Conservation (phyloP, 352 stramenopile genomes). For the Pythium chondricola region DNA sequence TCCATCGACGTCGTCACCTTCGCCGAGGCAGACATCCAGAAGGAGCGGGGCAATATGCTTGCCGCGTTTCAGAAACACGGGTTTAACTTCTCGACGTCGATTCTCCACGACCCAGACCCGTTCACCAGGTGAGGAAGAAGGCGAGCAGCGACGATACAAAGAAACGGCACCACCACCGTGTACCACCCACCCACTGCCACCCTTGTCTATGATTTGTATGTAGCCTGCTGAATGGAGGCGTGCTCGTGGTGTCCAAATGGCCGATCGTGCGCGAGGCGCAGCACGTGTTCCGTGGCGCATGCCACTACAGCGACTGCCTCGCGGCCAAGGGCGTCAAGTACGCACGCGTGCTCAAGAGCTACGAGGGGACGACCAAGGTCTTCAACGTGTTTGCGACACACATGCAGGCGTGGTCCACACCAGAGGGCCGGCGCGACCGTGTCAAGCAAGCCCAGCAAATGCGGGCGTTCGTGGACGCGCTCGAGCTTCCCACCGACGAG, state of each 20-base stretch:
- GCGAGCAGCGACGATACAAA: no score
- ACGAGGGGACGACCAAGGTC: slow-evolving; percentile 42
- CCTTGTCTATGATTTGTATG: no score
- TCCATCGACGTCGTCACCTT: slow-evolving; percentile 77
- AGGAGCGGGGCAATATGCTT: slow-evolving; percentile 55
- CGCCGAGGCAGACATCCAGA: slow-evolving; percentile 49
- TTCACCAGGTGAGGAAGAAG: slow-evolving; percentile 53
- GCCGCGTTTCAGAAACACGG: slow-evolving; percentile 42
- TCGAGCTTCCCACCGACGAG: slow-evolving; percentile 62
- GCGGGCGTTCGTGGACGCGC: slow-evolving; percentile 33
- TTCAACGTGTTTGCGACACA: slow-evolving; percentile 85
- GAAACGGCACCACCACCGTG: no score
- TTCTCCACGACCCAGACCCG: slow-evolving; percentile 71
- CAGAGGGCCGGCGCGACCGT: slow-evolving; percentile 48
- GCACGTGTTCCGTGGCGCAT: slow-evolving; percentile 70
- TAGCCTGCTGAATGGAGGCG: slow-evolving; percentile 70
- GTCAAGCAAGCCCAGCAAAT: slow-evolving; percentile 68
- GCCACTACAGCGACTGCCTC: slow-evolving; percentile 79
- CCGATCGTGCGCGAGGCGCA: slow-evolving; percentile 70
- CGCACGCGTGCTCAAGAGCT: slow-evolving; percentile 60
- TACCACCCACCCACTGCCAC: no score
- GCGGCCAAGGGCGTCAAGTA: slow-evolving; percentile 84
- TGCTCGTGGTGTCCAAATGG: slow-evolving; percentile 80
- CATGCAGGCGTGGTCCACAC: slow-evolving; percentile 83
- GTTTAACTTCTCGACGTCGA: slow-evolving; percentile 56